Evolutionary conservation across 1,284 basidiomycete species (phyloP).

Genomic region (Cystobasidium slooffiae): DNA sequence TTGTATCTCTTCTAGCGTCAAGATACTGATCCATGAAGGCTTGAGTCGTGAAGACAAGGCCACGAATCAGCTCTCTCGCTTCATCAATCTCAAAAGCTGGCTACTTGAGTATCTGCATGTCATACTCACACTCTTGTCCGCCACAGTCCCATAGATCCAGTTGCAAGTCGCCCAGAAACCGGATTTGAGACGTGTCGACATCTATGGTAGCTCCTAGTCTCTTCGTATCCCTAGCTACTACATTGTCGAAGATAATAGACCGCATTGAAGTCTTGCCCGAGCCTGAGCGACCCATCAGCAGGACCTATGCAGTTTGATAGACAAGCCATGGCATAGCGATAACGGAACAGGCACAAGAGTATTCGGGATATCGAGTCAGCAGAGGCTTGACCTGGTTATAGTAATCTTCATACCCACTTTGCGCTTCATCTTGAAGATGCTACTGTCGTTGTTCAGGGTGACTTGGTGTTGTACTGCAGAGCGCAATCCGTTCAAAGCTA

Average conservation of each 20-base stretch:
- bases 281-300: slow-evolving; percentile 49
- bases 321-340: not conserved
- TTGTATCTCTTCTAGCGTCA: slow-evolving; percentile 82
- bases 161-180: slow-evolving; percentile 90
- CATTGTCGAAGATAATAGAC: slow-evolving; percentile 97
- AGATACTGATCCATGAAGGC: slow-evolving; percentile 97
- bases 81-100: no score
- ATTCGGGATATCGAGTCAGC: not conserved
- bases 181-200: slow-evolving; percentile 95
- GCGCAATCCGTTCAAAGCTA: not conserved
- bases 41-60: slow-evolving; percentile 13
- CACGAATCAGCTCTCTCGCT: no score
- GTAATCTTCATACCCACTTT: slow-evolving; percentile 6
- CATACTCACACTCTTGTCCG: slow-evolving; percentile 72
- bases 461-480: not conserved
- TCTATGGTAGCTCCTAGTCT: slow-evolving; percentile 95
- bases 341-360: not conserved
- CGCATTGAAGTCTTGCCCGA: slow-evolving; percentile 89
- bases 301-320: slow-evolving; percentile 2
- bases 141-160: slow-evolving; percentile 97
- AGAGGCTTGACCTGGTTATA: not conserved
- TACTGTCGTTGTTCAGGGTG: not conserved
- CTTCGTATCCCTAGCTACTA: slow-evolving; percentile 86
- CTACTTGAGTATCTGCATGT: not conserved
- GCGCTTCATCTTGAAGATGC: slow-evolving; percentile 29